phyloP scores from a whole-genome alignment of 2,329 filamentous ascomycete genomes.

The Diaporthe amygdali region DNA sequence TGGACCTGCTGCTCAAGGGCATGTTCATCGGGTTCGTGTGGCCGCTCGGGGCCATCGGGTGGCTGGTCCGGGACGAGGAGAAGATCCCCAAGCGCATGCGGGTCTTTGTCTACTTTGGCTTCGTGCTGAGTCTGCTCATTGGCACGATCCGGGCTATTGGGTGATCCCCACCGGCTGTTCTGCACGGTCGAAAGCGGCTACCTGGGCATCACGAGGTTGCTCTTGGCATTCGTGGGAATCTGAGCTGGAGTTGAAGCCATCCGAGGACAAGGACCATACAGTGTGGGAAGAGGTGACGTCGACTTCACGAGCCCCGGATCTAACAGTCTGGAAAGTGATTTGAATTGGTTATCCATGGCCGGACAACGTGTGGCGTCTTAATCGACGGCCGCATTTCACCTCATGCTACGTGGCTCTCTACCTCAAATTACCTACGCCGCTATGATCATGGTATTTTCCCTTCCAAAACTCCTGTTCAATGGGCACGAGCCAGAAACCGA shows the following conservation, averaged over 20 bases:
- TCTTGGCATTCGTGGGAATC: not conserved
- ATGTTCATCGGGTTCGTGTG: slow-evolving; percentile 95
- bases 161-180: slow-evolving; percentile 27
- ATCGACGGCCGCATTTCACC: not conserved
- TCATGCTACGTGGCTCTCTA: slow-evolving; percentile 1
- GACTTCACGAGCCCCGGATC: not conserved
- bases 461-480: slow-evolving; percentile 11
- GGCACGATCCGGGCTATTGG: slow-evolving; percentile 64
- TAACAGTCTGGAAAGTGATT: not conserved
- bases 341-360: not conserved
- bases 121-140: slow-evolving; percentile 79
- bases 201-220: not conserved
- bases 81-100: slow-evolving; percentile 86
- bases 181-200: not conserved
- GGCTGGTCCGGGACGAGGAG: slow-evolving; percentile 85
- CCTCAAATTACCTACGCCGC: slow-evolving; percentile 5
- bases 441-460: slow-evolving; percentile 23
- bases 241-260: not conserved
- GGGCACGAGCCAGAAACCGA: not conserved
- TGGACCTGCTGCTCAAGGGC: slow-evolving; percentile 88
- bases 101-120: slow-evolving; percentile 84
- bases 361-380: not conserved
- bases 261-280: not conserved
- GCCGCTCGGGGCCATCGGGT: slow-evolving; percentile 84
- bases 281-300: not conserved